These are phyloP conservation scores for Cladosporium sp. DNA, from an alignment of 2,329 filamentous ascomycete genomes.

Conservation along the genomic window DNA sequence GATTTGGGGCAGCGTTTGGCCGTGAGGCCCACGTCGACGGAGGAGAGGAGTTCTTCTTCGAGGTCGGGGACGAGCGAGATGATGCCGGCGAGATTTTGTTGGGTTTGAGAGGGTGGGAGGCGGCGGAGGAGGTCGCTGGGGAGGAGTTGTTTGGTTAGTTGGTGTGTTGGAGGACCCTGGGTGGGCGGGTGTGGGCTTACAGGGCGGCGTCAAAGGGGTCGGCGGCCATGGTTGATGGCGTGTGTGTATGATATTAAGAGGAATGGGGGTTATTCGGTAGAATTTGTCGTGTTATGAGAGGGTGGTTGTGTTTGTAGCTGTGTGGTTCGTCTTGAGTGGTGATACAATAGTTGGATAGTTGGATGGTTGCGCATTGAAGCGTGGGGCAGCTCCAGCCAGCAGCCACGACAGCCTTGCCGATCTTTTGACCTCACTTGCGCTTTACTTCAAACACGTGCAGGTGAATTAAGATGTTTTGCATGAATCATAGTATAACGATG, in stretches of 20 bases:
- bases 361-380: too few species aligned
- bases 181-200: conserved; percentile 43
- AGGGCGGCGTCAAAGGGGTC: conserved; percentile 73
- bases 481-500: too few species aligned
- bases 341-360: too few species aligned
- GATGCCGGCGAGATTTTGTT: conserved; percentile 80
- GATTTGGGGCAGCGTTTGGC: conserved; percentile 81
- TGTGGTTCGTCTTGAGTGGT: too few species aligned
- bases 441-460: too few species aligned
- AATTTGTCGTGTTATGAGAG: too few species aligned
- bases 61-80: conserved; percentile 85
- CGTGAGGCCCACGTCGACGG: conserved; percentile 90
- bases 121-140: conserved; percentile 92
- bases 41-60: conserved; percentile 95
- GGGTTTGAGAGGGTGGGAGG: conserved; percentile 89
- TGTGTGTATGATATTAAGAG: too few species aligned
- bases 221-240: conserved; percentile 32
- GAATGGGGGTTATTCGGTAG: too few species aligned
- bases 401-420: background rate
- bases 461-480: too few species aligned
- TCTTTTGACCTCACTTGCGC: background rate
- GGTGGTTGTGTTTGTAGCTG: too few species aligned
- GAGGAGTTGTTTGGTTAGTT: conserved; percentile 16
- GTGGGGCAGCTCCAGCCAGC: background rate
- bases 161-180: background rate